phyloP scores from a whole-genome alignment of 1,284 basidiomycete species.

The Blastosporella zonata region DNA sequence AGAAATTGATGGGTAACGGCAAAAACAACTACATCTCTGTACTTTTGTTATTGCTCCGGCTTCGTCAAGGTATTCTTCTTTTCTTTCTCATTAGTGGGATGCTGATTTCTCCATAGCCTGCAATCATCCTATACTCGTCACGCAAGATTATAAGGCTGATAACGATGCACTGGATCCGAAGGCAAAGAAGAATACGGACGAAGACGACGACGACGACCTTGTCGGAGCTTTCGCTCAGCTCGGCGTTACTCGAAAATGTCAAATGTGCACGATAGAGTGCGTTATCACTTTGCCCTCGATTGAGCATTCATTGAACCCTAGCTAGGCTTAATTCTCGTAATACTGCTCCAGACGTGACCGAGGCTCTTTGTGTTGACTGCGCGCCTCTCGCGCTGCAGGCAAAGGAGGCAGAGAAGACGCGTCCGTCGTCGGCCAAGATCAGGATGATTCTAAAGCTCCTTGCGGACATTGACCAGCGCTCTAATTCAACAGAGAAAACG shows the following conservation, averaged over 20 bases:
- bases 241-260: constrained; percentile 68
- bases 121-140: constrained; percentile 82
- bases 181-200: constrained; percentile 49
- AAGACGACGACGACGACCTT: constrained; percentile 73
- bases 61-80: constrained; percentile 76
- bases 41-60: constrained; percentile 77
- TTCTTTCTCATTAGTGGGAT: neutral
- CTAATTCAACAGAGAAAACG: constrained; percentile 76
- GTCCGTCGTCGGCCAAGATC: constrained; percentile 83
- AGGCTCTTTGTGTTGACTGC: constrained; percentile 59
- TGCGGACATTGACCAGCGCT: constrained; percentile 60
- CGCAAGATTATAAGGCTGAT: constrained; percentile 71
- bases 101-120: constrained; percentile 57
- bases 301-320: neutral
- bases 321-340: constrained; percentile 39
- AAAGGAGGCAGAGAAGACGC: constrained; percentile 29
- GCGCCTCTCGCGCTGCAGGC: constrained; percentile 45
- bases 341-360: constrained; percentile 34
- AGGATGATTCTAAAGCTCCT: constrained; percentile 79
- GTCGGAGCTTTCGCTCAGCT: constrained; percentile 73
- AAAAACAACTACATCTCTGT: constrained; percentile 82
- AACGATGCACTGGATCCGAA: constrained; percentile 71
- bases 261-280: constrained; percentile 71
- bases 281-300: constrained; percentile 26
- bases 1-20: constrained; percentile 61